Evolutionary conservation across 345 rosid species (phyloP), one percentile per base, ranked within the genome.

Genomic region (Excoecaria agallocha): DNA sequence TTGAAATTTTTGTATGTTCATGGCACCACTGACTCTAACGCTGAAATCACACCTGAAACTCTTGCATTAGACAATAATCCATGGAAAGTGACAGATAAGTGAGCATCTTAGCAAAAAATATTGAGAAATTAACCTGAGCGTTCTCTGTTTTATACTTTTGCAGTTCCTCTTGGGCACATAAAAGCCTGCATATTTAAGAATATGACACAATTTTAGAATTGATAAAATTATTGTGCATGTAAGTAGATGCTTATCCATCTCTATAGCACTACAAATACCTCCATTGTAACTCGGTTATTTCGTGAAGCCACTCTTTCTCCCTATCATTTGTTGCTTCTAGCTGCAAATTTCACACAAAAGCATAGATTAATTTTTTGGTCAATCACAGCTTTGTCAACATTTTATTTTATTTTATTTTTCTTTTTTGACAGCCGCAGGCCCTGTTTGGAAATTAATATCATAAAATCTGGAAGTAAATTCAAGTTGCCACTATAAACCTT

Each of bases 251-350:
- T 11, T 22, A 55, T 65, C 30, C 30, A 30, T 30, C 30, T 30
- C 30, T 30, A 30, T 30, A 30, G 30, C 30, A 2, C 30, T 30
- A 20, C 54, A 54, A 65, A 57, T 90, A 93, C 99, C 96, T 95
- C 93, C 91, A 91, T 57, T 87, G 94, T 76, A 95, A 78, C 4
- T 95, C 99, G 1, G 96, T 91, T 82, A 93, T 77, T 82, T 93
- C 98, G 37, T 88, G 90, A 79, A 95, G 93, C 68, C 93, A 78
- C 46, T 93, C 99, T 81, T 89, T 91, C 81, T 95, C 99, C 84
- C 93, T 86, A 46, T 95, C 99, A 72, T 93, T 90, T 62, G 96
- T 89, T 65, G 91, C 87, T 87, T 95, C 99, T 55, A 95, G 86
- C 99, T 95, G 86, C 35, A 72, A 75, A 74, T n/a, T 19, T 46